These are phyloP conservation scores for Scedosporium aurantiacum DNA, from an alignment of 2,329 filamentous ascomycete species.

Conservation along the genomic window DNA sequence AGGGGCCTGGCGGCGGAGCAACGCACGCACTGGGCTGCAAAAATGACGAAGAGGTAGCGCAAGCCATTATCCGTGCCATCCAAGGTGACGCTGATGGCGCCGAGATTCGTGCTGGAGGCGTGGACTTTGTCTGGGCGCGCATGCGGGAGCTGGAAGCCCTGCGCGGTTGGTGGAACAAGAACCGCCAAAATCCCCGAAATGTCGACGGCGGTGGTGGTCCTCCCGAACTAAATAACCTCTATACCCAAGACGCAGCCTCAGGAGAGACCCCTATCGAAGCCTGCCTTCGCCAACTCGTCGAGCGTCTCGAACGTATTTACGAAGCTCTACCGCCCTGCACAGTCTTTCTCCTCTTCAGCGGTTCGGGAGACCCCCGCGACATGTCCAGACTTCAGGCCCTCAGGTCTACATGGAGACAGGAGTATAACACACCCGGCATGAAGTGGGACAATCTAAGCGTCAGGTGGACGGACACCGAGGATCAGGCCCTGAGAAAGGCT, in stretches of 20 bases:
- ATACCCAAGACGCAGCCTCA: slow-evolving; percentile 14
- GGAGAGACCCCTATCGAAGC: slow-evolving; percentile 24
- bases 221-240: slow-evolving; percentile 18
- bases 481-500: slow-evolving; percentile 49
- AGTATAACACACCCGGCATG: slow-evolving; percentile 51
- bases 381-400: slow-evolving; percentile 52
- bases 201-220: slow-evolving; percentile 23
- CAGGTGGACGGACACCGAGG: slow-evolving; percentile 57
- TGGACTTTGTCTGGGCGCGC: slow-evolving; percentile 57
- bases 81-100: slow-evolving; percentile 45
- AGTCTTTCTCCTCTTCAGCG: slow-evolving; percentile 52
- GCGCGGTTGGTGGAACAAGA: slow-evolving; percentile 58
- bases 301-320: slow-evolving; percentile 44
- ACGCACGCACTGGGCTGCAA: slow-evolving; percentile 45
- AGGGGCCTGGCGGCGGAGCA: slow-evolving; percentile 45
- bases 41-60: slow-evolving; percentile 47
- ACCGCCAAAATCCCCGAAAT: slow-evolving; percentile 27
- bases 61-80: slow-evolving; percentile 45
- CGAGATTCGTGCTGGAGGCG: slow-evolving; percentile 47
- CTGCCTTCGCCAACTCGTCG: slow-evolving; percentile 32
- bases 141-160: slow-evolving; percentile 55
- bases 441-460: slow-evolving; percentile 59
- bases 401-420: slow-evolving; percentile 49
- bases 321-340: slow-evolving; percentile 52
- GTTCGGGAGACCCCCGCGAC: slow-evolving; percentile 56